Evolutionary conservation across 305 asterid species (phyloP).

Genomic region (Ilex paraguariensis): DNA sequence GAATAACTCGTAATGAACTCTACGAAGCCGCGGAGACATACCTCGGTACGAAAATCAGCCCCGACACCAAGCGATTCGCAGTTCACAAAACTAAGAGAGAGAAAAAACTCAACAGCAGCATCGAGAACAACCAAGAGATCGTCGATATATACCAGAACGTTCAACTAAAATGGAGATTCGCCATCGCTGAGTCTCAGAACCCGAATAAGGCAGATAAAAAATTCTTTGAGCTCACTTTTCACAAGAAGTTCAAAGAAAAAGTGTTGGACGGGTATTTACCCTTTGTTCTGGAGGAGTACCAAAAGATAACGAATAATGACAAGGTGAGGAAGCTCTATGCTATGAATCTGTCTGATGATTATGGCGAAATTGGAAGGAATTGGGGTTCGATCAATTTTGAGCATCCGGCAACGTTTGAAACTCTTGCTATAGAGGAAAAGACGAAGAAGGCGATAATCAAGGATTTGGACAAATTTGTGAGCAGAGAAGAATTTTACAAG

Average conservation of each 20-base stretch:
- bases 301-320: conserved; percentile 37
- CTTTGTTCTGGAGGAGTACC: conserved; percentile 34
- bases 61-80: conserved; percentile 35
- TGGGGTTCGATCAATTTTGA: conserved; percentile 65
- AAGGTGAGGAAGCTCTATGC: conserved; percentile 51
- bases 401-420: conserved; percentile 67
- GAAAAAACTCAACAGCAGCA: conserved; percentile 31
- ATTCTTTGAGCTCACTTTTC: conserved; percentile 42
- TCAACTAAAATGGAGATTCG: conserved; percentile 23
- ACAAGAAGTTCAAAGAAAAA: conserved; percentile 11
- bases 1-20: conserved; percentile 50
- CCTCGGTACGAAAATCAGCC: conserved; percentile 54
- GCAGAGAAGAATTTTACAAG: conserved; percentile 54
- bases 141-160: conserved; percentile 14
- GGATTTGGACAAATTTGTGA: conserved; percentile 53
- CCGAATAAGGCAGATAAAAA: conserved; percentile 16
- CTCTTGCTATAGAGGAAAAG: conserved; percentile 48
- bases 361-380: conserved; percentile 5
- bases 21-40: conserved; percentile 71
- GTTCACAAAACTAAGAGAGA: conserved; percentile 44
- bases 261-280: conserved; percentile 50
- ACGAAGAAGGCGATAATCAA: conserved; percentile 33
- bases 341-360: conserved; percentile 25
- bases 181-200: conserved; percentile 14
- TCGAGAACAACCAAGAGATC: conserved; percentile 42